Conservation (phyloP, 306 rosid species). For the Casuarina cunninghamiana region DNA sequence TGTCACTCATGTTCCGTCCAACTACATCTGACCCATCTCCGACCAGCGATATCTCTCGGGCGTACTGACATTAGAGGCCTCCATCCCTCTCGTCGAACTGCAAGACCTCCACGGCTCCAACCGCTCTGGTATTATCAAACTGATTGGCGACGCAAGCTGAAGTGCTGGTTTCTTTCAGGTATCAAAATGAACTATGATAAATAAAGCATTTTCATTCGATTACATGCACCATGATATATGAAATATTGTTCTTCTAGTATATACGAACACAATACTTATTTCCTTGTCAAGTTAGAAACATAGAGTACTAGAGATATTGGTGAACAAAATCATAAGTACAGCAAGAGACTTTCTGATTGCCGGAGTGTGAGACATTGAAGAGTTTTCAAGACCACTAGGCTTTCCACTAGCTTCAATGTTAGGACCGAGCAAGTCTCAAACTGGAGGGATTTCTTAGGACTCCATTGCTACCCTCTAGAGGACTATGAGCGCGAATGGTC, state of each 20-base stretch:
- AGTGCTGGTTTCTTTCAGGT: constrained; percentile 51
- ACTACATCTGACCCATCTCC: constrained; percentile 41
- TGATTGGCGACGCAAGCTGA: constrained; percentile 41
- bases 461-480: constrained; percentile 49
- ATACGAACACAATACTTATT: not conserved
- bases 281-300: constrained; percentile 43
- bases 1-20: constrained; percentile 35
- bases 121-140: constrained; percentile 35
- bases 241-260: not conserved
- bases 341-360: constrained; percentile 41
- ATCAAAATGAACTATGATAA: not conserved
- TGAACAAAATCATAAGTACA: constrained; percentile 10
- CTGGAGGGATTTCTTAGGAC: constrained; percentile 57
- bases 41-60: constrained; percentile 43
- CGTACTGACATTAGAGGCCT: constrained; percentile 18
- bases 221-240: not conserved
- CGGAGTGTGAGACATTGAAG: constrained; percentile 52
- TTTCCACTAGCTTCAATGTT: constrained; percentile 55
- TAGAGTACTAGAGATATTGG: constrained; percentile 33
- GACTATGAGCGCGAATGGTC: constrained; percentile 49
- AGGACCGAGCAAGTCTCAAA: constrained; percentile 43
- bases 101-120: constrained; percentile 37
- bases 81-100: constrained; percentile 46
- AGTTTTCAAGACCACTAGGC: constrained; percentile 46
- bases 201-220: not conserved